Evolutionary conservation across 192 early-diverging fungal species (phyloP).

Genomic region (Coemansia sp.): DNA sequence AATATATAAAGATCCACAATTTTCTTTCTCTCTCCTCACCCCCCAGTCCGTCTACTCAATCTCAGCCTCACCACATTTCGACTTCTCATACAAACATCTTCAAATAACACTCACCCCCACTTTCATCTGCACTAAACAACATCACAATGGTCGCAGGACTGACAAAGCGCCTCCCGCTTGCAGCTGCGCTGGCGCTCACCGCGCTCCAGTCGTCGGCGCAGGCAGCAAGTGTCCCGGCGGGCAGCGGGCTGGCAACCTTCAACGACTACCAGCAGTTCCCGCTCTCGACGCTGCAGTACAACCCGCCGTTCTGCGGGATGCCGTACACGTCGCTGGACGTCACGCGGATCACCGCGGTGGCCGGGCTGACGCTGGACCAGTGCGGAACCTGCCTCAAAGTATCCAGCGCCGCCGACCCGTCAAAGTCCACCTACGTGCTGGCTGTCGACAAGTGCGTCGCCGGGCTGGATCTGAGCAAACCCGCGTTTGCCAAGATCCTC

Average conservation of each 20-base stretch:
- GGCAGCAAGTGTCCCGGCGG: constrained; percentile 29
- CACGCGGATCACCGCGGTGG: constrained; percentile 57
- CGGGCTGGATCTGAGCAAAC: constrained; percentile 56
- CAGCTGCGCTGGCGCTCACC: background rate
- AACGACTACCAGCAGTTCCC: constrained; percentile 52
- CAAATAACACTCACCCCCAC: too few relatives aligned
- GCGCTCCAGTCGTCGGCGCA: background rate
- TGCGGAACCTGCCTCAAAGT: constrained; percentile 59
- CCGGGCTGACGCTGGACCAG: constrained; percentile 37
- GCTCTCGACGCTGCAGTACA: constrained; percentile 31
- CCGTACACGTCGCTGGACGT: constrained; percentile 55
- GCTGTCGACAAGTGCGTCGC: constrained; percentile 57
- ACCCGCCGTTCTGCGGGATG: constrained; percentile 61
- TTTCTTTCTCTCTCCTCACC: too few relatives aligned
- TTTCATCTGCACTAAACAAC: too few relatives aligned
- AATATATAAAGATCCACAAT: too few relatives aligned
- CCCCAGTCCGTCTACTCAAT: too few relatives aligned
- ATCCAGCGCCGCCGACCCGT: constrained; percentile 30
- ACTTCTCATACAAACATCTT: too few relatives aligned
- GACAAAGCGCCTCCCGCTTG: too few relatives aligned
- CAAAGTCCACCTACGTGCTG: constrained; percentile 55
- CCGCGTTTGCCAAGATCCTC: constrained; percentile 53
- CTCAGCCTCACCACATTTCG: too few relatives aligned
- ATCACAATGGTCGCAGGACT: too few relatives aligned
- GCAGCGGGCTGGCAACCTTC: constrained; percentile 26